These are phyloP conservation scores for Beta corolliflora DNA, from an alignment of 179 eudicot genomes.

Conservation along the genomic window DNA sequence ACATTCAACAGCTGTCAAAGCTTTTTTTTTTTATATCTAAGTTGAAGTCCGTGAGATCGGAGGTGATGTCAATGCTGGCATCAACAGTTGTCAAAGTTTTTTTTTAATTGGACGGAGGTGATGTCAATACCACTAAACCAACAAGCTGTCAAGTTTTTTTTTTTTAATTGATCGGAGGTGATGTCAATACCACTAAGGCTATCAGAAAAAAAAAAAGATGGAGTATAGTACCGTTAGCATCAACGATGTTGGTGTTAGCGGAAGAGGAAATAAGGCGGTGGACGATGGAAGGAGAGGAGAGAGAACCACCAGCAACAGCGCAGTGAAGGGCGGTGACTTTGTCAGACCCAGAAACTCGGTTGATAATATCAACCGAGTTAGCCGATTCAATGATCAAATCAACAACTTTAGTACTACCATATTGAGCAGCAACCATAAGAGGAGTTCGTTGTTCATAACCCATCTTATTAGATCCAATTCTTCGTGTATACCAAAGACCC, in stretches of 20 bases:
- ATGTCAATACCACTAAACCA: background rate
- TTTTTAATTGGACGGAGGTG: too few relatives aligned
- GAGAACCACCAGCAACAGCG: constrained; percentile 55
- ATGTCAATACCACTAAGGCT: too few relatives aligned
- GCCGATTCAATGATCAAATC: constrained; percentile 38
- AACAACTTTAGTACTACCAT: constrained; percentile 48
- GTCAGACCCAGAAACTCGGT: constrained; percentile 54
- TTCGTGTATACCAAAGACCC: constrained; percentile 68
- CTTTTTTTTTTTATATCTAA: too few relatives aligned
- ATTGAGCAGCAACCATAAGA: constrained; percentile 61
- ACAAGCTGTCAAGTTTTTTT: too few relatives aligned
- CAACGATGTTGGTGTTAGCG: constrained; percentile 42
- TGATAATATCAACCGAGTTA: constrained; percentile 38
- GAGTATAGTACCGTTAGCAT: constrained; percentile 31
- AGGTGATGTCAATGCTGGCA: too few relatives aligned
- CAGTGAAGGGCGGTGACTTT: constrained; percentile 61
- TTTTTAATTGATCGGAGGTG: too few relatives aligned
- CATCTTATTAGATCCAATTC: constrained; percentile 57
- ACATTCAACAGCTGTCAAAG: too few relatives aligned
- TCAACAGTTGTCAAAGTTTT: too few relatives aligned
- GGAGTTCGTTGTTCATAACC: constrained; percentile 68
- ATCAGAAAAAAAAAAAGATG: background rate
- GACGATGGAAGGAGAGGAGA: constrained; percentile 25
- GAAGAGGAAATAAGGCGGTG: constrained; percentile 43
- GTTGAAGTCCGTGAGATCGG: too few relatives aligned